A percentile compares a stretch with the other conserved stretches of the same genome.
Conservation (phyloP, 441 rosid genomes). For the Pelargonium australe region DNA sequence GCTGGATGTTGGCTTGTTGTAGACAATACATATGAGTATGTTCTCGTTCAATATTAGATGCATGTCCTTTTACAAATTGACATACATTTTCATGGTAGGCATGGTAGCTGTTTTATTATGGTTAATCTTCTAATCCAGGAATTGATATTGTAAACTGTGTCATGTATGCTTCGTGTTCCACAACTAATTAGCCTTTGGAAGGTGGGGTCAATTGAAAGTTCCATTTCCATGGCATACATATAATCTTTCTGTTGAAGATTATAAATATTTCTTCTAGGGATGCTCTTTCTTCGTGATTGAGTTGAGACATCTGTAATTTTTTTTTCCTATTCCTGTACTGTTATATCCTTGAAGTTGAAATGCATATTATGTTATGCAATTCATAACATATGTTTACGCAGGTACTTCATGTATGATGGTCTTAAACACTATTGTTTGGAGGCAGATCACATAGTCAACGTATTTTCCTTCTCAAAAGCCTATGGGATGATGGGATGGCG, state of each 20-base stretch:
- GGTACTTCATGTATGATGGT: constrained; percentile 97
- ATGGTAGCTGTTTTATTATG: background rate
- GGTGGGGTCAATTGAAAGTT: too few species aligned
- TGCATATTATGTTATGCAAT: constrained; percentile 10
- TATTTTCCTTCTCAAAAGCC: constrained; percentile 96
- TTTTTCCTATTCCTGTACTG: too few species aligned
- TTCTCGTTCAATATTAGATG: constrained; percentile 12
- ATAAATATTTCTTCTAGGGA: too few species aligned
- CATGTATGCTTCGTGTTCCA: too few species aligned
- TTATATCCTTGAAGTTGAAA: background rate
- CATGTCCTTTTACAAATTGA: constrained; percentile 1
- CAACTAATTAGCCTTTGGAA: too few species aligned
- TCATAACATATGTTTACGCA: constrained; percentile 26
- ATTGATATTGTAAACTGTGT: too few species aligned
- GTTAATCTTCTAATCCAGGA: background rate
- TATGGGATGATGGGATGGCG: constrained; percentile 99
- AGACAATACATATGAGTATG: constrained; percentile 94
- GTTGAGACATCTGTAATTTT: too few species aligned
- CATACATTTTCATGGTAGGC: background rate
- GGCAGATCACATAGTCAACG: constrained; percentile 84
- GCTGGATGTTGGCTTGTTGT: constrained; percentile 97
- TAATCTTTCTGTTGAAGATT: too few species aligned
- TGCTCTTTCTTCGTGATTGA: too few species aligned
- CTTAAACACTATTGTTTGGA: constrained; percentile 77
- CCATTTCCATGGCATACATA: too few species aligned